Conservation (phyloP, 495 filamentous ascomycete species). For the Penicillium daleae region DNA sequence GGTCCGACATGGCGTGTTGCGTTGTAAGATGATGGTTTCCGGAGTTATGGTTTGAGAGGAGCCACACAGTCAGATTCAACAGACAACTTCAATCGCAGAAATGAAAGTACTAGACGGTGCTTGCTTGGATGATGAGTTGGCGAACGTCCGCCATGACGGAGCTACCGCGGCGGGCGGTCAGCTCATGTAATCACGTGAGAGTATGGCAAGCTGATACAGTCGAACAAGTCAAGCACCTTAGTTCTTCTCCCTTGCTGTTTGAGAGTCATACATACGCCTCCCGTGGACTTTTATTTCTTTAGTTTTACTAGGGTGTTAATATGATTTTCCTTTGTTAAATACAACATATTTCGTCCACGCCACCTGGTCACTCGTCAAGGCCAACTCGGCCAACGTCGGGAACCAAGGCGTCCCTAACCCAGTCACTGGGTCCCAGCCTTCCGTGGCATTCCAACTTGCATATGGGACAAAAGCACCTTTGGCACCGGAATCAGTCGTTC, state of each 20-base stretch:
- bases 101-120: neutral
- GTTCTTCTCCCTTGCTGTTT: neutral
- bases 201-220: too few species aligned
- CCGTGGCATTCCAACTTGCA: conserved; percentile 52
- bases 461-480: conserved; percentile 41
- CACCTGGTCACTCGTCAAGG: conserved; percentile 5
- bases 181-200: conserved; percentile 22
- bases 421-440: conserved; percentile 44
- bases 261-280: neutral
- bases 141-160: conserved; percentile 32
- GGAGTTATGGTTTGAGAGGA: neutral
- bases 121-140: conserved; percentile 13
- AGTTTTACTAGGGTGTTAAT: neutral
- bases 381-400: conserved; percentile 21
- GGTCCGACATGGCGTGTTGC: conserved; percentile 40
- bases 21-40: neutral
- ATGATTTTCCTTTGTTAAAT: neutral
- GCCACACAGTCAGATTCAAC: neutral
- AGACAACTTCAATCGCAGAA: neutral
- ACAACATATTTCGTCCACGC: conserved; percentile 7
- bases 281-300: neutral
- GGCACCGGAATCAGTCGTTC: conserved; percentile 17
- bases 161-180: conserved; percentile 37
- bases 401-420: conserved; percentile 38
- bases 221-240: neutral